These are phyloP conservation scores for Naganishia randhawae DNA, from an alignment of 768 basidiomycete genomes.

Conservation along the genomic window DNA sequence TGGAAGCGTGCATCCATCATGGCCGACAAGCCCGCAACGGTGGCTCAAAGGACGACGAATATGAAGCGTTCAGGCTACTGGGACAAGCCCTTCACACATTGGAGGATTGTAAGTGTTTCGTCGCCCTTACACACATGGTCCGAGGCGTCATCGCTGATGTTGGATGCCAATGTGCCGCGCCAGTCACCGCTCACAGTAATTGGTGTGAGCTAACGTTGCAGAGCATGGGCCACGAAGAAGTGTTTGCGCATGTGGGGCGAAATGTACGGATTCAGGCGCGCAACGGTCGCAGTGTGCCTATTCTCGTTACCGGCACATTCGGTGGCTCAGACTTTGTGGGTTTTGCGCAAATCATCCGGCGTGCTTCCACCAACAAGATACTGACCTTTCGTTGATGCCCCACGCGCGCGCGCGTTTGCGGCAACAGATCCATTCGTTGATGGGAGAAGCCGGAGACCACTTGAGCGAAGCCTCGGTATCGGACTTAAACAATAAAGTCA, in stretches of 20 bases:
- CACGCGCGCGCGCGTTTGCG: neutral
- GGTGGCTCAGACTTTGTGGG: constrained; percentile 59
- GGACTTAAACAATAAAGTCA: constrained; percentile 75
- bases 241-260: constrained; percentile 85
- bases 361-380: neutral
- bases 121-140: too few species aligned
- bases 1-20: constrained; percentile 73
- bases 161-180: too few species aligned
- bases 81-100: constrained; percentile 74
- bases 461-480: constrained; percentile 67
- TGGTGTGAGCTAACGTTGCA: constrained; percentile 77
- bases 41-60: constrained; percentile 53
- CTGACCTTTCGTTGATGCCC: neutral
- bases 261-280: constrained; percentile 69
- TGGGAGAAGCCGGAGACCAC: constrained; percentile 58
- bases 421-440: constrained; percentile 43
- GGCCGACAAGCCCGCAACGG: constrained; percentile 55
- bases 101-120: constrained; percentile 60
- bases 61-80: constrained; percentile 64
- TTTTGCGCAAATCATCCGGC: constrained; percentile 61
- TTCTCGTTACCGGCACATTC: constrained; percentile 70
- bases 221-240: constrained; percentile 66
- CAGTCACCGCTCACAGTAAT: constrained; percentile 67
- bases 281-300: constrained; percentile 69
- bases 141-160: too few species aligned